These are phyloP conservation scores for Phytophthora pini DNA, from an alignment of 352 stramenopile genomes.

Conservation along the genomic window DNA sequence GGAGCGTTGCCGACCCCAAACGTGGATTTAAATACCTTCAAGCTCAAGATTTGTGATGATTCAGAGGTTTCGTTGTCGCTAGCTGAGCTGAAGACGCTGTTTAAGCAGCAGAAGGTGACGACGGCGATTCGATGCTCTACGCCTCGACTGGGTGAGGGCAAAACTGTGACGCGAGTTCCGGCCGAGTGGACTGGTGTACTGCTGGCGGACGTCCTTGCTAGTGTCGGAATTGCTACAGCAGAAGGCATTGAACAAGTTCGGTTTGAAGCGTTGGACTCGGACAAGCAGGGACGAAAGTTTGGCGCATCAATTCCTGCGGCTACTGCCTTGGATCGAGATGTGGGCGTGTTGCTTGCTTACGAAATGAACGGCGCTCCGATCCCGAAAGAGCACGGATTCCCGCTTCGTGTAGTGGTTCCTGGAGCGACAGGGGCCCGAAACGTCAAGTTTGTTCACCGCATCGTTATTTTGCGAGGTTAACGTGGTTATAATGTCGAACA, in stretches of 20 bases:
- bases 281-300: slow-evolving; percentile 54
- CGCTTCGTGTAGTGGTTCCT: slow-evolving; percentile 92
- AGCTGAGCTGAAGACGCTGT: slow-evolving; percentile 87
- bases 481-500: background rate
- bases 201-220: slow-evolving; percentile 87
- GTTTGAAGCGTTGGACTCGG: slow-evolving; percentile 53
- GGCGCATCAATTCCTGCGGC: slow-evolving; percentile 83
- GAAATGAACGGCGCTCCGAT: slow-evolving; percentile 93
- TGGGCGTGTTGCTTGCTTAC: slow-evolving; percentile 94
- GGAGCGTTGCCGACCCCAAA: background rate
- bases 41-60: slow-evolving; percentile 16
- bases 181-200: slow-evolving; percentile 92
- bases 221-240: slow-evolving; percentile 54
- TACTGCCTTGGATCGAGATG: slow-evolving; percentile 88
- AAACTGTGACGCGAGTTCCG: slow-evolving; percentile 64
- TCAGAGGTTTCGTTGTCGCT: slow-evolving; percentile 62
- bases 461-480: slow-evolving; percentile 46
- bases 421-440: slow-evolving; percentile 89
- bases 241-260: slow-evolving; percentile 50
- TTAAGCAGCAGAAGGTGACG: slow-evolving; percentile 76
- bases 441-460: slow-evolving; percentile 94
- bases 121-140: slow-evolving; percentile 89
- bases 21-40: slow-evolving; percentile 10
- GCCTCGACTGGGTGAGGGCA: slow-evolving; percentile 53
- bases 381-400: slow-evolving; percentile 94